Percentiles rank a stretch among this genome's conserved stretches.
Conservation (phyloP, 148 eudicot species). For the Diospyros lotus region DNA sequence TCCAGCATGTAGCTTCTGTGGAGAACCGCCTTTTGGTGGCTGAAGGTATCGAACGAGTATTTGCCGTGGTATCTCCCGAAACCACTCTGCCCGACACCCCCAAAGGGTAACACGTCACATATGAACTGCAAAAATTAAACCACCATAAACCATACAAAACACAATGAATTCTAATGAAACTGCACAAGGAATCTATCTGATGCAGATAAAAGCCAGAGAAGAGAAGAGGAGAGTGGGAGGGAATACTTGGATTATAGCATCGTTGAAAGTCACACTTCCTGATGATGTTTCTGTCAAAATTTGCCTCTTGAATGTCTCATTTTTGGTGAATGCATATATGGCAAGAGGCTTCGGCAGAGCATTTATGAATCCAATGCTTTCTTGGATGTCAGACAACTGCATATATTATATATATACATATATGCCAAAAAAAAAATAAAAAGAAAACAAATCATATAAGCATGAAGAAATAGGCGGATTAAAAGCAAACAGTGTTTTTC, state of each 20-base stretch:
- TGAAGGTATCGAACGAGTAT: constrained; percentile 83
- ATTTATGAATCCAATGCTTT: constrained; percentile 79
- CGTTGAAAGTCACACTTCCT: constrained; percentile 77
- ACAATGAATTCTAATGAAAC: too few species aligned
- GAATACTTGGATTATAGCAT: constrained; percentile 64
- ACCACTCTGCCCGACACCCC: constrained; percentile 95
- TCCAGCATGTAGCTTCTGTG: constrained; percentile 60
- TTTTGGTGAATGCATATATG: constrained; percentile 73
- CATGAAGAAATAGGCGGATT: too few species aligned
- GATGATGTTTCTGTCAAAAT: constrained; percentile 80
- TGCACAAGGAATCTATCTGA: too few species aligned
- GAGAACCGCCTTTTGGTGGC: constrained; percentile 83
- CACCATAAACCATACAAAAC: too few species aligned
- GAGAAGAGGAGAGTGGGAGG: background rate
- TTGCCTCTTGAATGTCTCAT: constrained; percentile 47
- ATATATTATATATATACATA: background rate
- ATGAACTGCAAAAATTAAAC: constrained; percentile 39
- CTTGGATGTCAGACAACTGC: constrained; percentile 64
- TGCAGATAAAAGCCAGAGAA: too few species aligned
- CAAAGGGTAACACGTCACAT: constrained; percentile 78
- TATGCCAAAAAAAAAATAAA: too few species aligned
- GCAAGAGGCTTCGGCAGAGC: constrained; percentile 73
- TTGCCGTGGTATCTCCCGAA: constrained; percentile 95
- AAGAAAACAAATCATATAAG: too few species aligned
- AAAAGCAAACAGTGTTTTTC: too few species aligned